Conservation (phyloP, 2,329 filamentous ascomycete genomes). For the Coleophoma cylindrospora region DNA sequence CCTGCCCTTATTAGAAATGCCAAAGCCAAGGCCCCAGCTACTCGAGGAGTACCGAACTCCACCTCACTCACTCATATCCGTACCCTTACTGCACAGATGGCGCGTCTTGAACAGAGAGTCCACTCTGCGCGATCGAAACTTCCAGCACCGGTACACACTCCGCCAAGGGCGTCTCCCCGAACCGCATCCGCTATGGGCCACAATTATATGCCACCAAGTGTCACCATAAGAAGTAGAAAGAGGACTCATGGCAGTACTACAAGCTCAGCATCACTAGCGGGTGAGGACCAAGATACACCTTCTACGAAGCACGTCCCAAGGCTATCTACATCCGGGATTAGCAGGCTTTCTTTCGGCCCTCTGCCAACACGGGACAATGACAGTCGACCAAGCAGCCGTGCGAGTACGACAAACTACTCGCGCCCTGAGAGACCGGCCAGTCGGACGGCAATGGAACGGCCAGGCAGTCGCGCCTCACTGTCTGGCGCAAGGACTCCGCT, state of each 20-base stretch:
- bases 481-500: constrained; percentile 26
- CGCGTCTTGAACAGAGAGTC: constrained; percentile 88
- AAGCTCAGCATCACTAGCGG: constrained; percentile 19
- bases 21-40: constrained; percentile 35
- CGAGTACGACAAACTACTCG: constrained; percentile 20
- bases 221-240: constrained; percentile 66
- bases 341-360: constrained; percentile 58
- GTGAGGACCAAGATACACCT: constrained; percentile 23
- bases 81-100: constrained; percentile 92
- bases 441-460: constrained; percentile 23
- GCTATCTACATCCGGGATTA: constrained; percentile 57
- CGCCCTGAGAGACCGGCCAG: constrained; percentile 23
- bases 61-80: constrained; percentile 88
- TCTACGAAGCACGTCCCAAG: constrained; percentile 48
- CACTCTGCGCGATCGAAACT: constrained; percentile 89
- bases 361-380: constrained; percentile 44
- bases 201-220: constrained; percentile 45
- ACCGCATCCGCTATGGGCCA: constrained; percentile 32
- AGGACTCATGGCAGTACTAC: constrained; percentile 49
- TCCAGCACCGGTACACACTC: constrained; percentile 72
- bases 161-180: constrained; percentile 76
- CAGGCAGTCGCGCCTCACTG: constrained; percentile 24
- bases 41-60: constrained; percentile 42
- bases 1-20: constrained; percentile 31
- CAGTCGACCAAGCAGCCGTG: constrained; percentile 23